phyloP scores from a whole-genome alignment of 2,329 filamentous ascomycete genomes.

The Sclerotinia spermophila region DNA sequence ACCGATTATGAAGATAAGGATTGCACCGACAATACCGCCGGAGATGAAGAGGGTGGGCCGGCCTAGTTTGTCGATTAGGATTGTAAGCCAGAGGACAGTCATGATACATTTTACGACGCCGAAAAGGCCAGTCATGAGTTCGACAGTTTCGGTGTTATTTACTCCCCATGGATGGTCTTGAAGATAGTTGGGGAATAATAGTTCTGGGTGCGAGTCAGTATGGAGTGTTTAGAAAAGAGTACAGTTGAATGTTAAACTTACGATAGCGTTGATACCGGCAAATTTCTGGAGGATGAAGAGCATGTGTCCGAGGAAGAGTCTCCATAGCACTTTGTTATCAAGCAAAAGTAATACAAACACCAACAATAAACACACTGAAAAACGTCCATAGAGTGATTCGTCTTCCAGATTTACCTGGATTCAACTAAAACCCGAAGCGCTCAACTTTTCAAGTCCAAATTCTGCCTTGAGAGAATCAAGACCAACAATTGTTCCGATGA shows the following conservation, averaged over 20 bases:
- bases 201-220: constrained; percentile 13
- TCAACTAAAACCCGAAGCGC: constrained; percentile 24
- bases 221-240: not conserved
- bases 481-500: constrained; percentile 30
- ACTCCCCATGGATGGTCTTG: constrained; percentile 28
- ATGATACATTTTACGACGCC: constrained; percentile 26
- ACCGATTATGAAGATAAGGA: constrained; percentile 26
- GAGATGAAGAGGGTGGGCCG: constrained; percentile 45
- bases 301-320: constrained; percentile 2
- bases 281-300: constrained; percentile 7
- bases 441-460: constrained; percentile 27
- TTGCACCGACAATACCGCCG: constrained; percentile 28
- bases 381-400: constrained; percentile 54
- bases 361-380: constrained; percentile 61
- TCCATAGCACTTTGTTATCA: not conserved
- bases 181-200: constrained; percentile 31
- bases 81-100: constrained; percentile 46
- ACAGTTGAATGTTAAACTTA: not conserved
- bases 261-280: constrained; percentile 10
- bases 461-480: constrained; percentile 27
- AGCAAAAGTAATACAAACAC: constrained; percentile 69
- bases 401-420: constrained; percentile 24
- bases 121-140: constrained; percentile 27
- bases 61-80: constrained; percentile 58
- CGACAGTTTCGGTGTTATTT: constrained; percentile 24